These are phyloP conservation scores for Fragaria vesca DNA, from an alignment of 306 rosid genomes.

Conservation along the genomic window DNA sequence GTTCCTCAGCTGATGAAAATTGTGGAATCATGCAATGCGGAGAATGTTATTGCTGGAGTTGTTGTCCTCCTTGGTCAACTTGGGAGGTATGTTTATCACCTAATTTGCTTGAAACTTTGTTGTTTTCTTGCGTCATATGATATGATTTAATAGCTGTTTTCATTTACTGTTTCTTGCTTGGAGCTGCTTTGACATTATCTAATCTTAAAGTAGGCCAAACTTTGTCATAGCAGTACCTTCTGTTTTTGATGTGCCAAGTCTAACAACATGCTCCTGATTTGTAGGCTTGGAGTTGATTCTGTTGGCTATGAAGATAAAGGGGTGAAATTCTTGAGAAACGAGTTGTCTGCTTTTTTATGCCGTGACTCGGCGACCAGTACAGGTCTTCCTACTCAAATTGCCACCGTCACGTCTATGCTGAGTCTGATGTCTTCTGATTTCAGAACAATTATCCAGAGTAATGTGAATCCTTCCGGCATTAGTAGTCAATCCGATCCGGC, in stretches of 20 bases:
- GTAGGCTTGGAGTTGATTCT: conserved; percentile 68
- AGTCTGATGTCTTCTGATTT: conserved; percentile 56
- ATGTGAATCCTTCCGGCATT: conserved; percentile 22
- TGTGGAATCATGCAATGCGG: conserved; percentile 48
- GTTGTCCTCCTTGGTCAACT: conserved; percentile 80
- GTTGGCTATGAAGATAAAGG: conserved; percentile 67
- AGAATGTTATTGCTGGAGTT: conserved; percentile 43
- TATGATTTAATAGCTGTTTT: not conserved
- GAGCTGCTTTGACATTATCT: not conserved
- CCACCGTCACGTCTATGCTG: conserved; percentile 48
- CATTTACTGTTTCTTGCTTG: not conserved
- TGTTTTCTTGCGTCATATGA: no score
- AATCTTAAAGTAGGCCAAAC: not conserved
- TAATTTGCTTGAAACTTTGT: conserved; percentile 9
- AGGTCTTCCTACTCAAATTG: conserved; percentile 51
- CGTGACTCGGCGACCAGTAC: conserved; percentile 32
- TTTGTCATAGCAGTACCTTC: not conserved
- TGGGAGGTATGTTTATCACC: conserved; percentile 62
- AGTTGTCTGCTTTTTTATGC: conserved; percentile 45
- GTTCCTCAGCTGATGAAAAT: conserved; percentile 58
- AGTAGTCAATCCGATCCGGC: conserved; percentile 36
- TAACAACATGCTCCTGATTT: conserved; percentile 15
- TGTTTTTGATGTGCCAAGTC: not conserved
- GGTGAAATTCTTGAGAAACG: conserved; percentile 51
- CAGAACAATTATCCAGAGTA: conserved; percentile 47